Percentiles rank a stretch among this genome's conserved stretches.
Conservation (phyloP, 257 asterid genomes). For the Henckelia pumila region DNA sequence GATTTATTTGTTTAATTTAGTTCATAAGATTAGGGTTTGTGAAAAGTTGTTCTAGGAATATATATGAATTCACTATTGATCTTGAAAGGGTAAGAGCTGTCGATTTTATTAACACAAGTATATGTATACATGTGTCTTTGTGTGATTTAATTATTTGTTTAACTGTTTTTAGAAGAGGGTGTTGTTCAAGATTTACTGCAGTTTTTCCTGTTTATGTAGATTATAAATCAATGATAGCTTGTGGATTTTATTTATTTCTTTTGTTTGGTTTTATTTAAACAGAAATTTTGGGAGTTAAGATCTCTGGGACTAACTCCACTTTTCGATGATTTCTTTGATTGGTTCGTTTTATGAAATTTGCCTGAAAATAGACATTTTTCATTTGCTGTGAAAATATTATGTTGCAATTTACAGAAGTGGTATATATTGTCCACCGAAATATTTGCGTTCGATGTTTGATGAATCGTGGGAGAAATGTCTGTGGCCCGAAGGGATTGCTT, state of each 20-base stretch:
- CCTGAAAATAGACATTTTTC: background rate
- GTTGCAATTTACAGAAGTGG: background rate
- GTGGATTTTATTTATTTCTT: background rate
- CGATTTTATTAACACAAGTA: conserved; percentile 2
- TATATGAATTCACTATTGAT: conserved; percentile 15
- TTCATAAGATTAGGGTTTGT: conserved; percentile 23
- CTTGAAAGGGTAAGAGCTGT: conserved; percentile 23
- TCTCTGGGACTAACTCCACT: background rate
- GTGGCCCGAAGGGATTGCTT: background rate
- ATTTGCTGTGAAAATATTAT: background rate
- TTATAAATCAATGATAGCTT: background rate
- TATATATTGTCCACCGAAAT: no score
- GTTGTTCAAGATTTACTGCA: background rate
- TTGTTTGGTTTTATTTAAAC: background rate
- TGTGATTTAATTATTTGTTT: no score
- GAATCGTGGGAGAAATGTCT: background rate
- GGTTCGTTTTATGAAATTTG: background rate
- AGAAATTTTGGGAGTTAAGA: background rate
- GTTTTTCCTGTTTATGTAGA: background rate
- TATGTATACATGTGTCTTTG: no score
- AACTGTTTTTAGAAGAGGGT: background rate
- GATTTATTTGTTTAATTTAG: background rate
- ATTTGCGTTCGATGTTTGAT: background rate
- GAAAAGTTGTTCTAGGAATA: background rate
- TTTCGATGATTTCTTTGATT: background rate